Evolutionary conservation across 2,329 filamentous ascomycete species (phyloP), one percentile per base, ranked within the genome.

Genomic region (Ophiocordyceps camponoti-floridani): DNA sequence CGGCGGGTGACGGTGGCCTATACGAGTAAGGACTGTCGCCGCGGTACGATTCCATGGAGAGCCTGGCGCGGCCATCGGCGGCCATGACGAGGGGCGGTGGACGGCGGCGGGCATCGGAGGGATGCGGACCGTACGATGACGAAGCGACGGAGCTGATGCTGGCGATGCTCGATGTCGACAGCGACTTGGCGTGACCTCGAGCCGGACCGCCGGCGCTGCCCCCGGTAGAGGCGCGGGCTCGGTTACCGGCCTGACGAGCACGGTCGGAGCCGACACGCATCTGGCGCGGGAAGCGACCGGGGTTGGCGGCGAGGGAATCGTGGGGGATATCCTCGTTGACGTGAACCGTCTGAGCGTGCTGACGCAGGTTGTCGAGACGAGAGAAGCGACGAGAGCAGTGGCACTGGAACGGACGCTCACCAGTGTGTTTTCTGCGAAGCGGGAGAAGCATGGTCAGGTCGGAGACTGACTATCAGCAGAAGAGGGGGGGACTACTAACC

Each of bases 341-440:
- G 59, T 98, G 91, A 1, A 98, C 91, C 0, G 91, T 96, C 61
- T 95, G 88, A 41, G 91, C 91, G 69, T 98, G 91, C 59, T 98
- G 91, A 47, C 91, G 79, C 44, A 98, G 68, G 57, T 98, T 98
- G 61, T 98, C 89, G 41, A 96, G 73, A 43, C 89, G 77, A 10
- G 91, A 96, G 60, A 98, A 98, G 45, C 87, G 77, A 43, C 91
- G 77, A 2, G 82, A 85, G 62, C 91, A 98, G 61, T 96, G 91
- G 53, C 91, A 98, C 62, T 93, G 84, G 55, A 96, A 98, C 0
- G 91, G 91, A 27, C 91, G 79, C 66, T 98, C 91, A 44, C 91
- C 91, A 0, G 91, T 98, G 57, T 98, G 91, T 74, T 96, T 96
- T 54, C 87, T 91, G 23, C 8, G 3, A 14, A n/a, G n/a, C n/a